Conservation (phyloP, 345 rosid genomes). For the Syzygium aqueum region DNA sequence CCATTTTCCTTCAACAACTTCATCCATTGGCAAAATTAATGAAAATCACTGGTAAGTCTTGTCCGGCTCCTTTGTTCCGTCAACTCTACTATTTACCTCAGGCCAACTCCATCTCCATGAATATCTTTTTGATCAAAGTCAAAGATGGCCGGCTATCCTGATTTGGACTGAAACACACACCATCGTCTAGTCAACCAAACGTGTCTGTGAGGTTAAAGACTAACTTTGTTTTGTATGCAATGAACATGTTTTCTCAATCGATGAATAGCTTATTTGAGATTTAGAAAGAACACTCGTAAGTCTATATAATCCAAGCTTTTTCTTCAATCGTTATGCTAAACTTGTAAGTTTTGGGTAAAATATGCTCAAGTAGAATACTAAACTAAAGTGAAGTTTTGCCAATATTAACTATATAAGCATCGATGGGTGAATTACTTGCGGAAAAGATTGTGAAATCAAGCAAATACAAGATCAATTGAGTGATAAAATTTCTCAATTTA, state of each 20-base stretch:
- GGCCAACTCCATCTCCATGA: neutral
- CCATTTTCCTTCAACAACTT: too few species aligned
- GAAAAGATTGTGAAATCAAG: neutral
- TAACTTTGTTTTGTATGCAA: neutral
- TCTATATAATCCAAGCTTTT: neutral
- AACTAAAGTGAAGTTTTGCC: too few species aligned
- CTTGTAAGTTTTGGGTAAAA: neutral
- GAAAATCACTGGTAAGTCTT: neutral
- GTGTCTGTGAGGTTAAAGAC: neutral
- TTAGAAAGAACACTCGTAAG: neutral
- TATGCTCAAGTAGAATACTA: neutral
- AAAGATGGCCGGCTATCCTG: neutral
- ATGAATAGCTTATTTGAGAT: neutral
- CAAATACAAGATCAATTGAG: neutral
- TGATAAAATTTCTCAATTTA: neutral
- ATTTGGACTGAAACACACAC: neutral
- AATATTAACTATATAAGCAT: neutral
- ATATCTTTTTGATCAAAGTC: neutral
- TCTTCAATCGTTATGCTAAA: neutral
- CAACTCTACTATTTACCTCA: neutral
- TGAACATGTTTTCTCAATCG: neutral
- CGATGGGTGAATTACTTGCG: neutral
- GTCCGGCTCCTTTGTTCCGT: neutral
- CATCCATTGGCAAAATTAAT: too few species aligned
- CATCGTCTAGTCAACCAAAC: neutral